A percentile compares a stretch with the other conserved stretches of the same genome.
Evolutionary conservation across 345 rosid genomes (phyloP).

Genomic region (Heritiera fomes): DNA sequence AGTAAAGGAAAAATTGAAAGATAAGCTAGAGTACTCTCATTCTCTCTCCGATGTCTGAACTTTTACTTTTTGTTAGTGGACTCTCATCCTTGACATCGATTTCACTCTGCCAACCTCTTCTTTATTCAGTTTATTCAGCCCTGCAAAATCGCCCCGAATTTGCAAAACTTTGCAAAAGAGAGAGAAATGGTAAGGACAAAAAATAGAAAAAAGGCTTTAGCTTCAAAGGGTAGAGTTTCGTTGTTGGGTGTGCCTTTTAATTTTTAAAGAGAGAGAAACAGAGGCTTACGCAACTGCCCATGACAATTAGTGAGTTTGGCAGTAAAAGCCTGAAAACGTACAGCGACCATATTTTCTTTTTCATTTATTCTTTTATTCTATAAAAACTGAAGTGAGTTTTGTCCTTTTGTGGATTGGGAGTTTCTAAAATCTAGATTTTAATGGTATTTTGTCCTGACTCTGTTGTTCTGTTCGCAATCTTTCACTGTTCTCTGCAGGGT

Average conservation of each 20-base stretch:
- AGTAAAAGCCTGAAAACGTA: neutral
- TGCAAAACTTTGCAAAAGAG: slow-evolving; percentile 9
- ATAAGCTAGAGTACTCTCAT: neutral
- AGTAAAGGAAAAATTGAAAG: slow-evolving; percentile 10
- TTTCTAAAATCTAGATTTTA: neutral
- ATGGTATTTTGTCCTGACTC: slow-evolving; percentile 19
- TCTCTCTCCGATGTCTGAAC: slow-evolving; percentile 12
- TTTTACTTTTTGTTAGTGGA: slow-evolving; percentile 22
- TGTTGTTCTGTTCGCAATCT: neutral
- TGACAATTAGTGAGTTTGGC: slow-evolving; percentile 16
- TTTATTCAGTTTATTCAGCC: slow-evolving; percentile 2
- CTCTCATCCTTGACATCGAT: slow-evolving; percentile 13
- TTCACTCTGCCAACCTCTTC: slow-evolving; percentile 7
- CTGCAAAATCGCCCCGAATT: slow-evolving; percentile 21
- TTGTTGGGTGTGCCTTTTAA: slow-evolving; percentile 21
- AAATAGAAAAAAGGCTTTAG: neutral
- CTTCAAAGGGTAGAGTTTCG: slow-evolving; percentile 18
- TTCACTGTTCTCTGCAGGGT: neutral
- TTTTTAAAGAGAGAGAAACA: slow-evolving; percentile 16
- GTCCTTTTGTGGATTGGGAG: neutral
- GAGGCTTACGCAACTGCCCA: slow-evolving; percentile 17
- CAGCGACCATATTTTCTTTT: neutral
- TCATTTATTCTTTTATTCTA: neutral
- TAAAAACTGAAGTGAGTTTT: neutral
- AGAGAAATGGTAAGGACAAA: neutral